A percentile compares a stretch with the other conserved stretches of the same genome.
Evolutionary conservation across 257 asterid species (phyloP).

Genomic region (Nicotiana paniculata): DNA sequence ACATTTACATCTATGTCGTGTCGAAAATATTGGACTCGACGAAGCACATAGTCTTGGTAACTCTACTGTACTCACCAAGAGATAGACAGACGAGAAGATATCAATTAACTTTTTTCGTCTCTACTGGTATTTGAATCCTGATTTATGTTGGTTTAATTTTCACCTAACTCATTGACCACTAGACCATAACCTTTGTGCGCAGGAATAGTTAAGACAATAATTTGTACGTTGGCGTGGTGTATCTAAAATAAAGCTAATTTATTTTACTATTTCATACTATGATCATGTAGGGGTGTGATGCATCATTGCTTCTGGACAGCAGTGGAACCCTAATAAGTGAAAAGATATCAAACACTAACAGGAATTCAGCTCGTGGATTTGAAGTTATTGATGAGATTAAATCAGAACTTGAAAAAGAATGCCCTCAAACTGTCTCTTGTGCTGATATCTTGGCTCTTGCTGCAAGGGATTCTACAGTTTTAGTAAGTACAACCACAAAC

Average conservation of each 20-base stretch:
- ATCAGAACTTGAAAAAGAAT: slow-evolving; percentile 59
- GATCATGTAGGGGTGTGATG: slow-evolving; percentile 76
- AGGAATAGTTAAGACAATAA: no score
- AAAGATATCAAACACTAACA: slow-evolving; percentile 61
- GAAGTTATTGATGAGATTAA: slow-evolving; percentile 83
- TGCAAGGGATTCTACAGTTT: slow-evolving; percentile 77
- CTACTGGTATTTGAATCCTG: no score
- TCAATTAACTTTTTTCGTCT: background rate
- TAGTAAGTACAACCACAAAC: slow-evolving; percentile 31
- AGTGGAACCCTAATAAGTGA: slow-evolving; percentile 47
- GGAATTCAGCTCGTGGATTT: slow-evolving; percentile 73
- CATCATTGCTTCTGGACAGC: slow-evolving; percentile 72
- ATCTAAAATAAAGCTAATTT: no score
- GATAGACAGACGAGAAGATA: background rate
- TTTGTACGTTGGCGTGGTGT: no score
- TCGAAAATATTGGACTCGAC: no score
- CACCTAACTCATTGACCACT: no score
- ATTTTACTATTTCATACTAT: no score
- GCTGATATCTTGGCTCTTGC: slow-evolving; percentile 77
- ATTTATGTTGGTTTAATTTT: no score
- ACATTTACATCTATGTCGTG: no score
- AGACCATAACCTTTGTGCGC: no score
- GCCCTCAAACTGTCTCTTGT: slow-evolving; percentile 86
- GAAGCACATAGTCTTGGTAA: no score
- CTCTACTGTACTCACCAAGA: no score